A percentile compares a stretch with the other conserved stretches of the same genome.
Conservation (phyloP, 352 stramenopile species). For the Thalassiosira livingstoniorum region DNA sequence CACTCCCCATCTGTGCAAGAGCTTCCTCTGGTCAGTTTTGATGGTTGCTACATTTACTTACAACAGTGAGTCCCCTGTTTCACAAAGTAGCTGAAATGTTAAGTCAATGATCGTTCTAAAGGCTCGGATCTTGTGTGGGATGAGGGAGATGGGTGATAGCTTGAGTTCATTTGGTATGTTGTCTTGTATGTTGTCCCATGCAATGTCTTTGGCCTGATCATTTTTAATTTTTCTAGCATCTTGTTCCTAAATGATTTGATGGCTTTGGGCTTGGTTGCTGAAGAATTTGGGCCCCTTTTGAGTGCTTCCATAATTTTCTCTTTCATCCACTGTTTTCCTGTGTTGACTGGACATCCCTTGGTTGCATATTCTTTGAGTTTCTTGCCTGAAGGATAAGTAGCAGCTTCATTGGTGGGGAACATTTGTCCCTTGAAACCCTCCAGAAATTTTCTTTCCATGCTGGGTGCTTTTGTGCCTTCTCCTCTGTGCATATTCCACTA, state of each 20-base stretch:
- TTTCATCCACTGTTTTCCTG: constrained; percentile 22
- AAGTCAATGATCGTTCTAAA: constrained; percentile 30
- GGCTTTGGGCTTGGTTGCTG: not conserved
- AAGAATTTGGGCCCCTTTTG: constrained; percentile 2
- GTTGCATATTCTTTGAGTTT: constrained; percentile 34
- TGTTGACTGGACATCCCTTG: constrained; percentile 32
- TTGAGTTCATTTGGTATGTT: constrained; percentile 25
- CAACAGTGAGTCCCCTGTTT: not conserved
- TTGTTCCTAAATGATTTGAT: constrained; percentile 9
- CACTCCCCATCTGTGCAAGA: constrained; percentile 7
- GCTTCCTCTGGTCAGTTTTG: constrained; percentile 6
- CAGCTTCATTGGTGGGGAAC: constrained; percentile 8
- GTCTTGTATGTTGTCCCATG: constrained; percentile 18
- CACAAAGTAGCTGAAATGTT: not conserved
- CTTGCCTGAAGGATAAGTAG: constrained; percentile 11
- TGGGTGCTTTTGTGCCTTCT: not conserved
- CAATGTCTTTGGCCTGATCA: not conserved
- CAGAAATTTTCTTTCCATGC: not conserved
- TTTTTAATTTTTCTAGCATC: not conserved
- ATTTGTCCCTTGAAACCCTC: not conserved
- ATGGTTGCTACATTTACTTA: constrained; percentile 23
- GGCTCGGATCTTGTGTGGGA: constrained; percentile 30
- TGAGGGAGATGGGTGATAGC: constrained; percentile 17
- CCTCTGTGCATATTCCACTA: not conserved
- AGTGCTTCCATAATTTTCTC: constrained; percentile 28